Evolutionary conservation across 768 basidiomycete species (phyloP), one percentile per base, ranked within the genome.

Genomic region (Naematelia aurantialba): DNA sequence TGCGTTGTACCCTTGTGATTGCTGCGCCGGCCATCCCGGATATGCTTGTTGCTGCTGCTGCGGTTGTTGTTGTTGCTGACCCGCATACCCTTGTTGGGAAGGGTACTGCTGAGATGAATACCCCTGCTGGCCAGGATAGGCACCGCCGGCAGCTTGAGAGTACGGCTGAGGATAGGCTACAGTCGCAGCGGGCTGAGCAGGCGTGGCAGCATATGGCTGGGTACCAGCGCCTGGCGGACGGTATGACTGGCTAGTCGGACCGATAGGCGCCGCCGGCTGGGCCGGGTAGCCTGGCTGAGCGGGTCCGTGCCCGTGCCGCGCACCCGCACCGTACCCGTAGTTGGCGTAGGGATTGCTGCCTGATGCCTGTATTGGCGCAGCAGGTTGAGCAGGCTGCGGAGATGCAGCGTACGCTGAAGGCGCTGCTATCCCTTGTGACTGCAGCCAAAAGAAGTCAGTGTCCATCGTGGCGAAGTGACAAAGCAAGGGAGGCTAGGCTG

Each of bases 311-410:
- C 34, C 29, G 14, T 58, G 65, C 46, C 55, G 67, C 55, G 80
- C 79, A 34, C 17, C 53, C 49, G 84, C 82, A 1, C 89, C 89
- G 74, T 94, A 93, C 29, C 91, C 91, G 71, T 93, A 93, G 73
- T 91, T 91, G 0, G 89, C 89, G 72, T 92, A 93, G 21, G 92
- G 78, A 24, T 72, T 70, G 0, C 59, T 44, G 26, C 48, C 56
- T 39, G 46, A 45, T 30, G 55, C 42, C 46, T 58, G 47, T n/a
- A 34, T 45, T 39, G 50, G 63, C 47, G 55, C 22, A 8, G 39
- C 49, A 51, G 60, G 30, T 47, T 55, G 48, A 8, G 53, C 45
- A 30, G 55, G 52, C 50, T 65, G 63, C 29, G 65, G 59, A 17
- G 62, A 44, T 14, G 63, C 54, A 8, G 47, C 14, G 45, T 63